Percentiles rank a stretch among this genome's conserved stretches.
Evolutionary conservation across 768 basidiomycete genomes (phyloP).

Genomic region (Mycena indigotica): DNA sequence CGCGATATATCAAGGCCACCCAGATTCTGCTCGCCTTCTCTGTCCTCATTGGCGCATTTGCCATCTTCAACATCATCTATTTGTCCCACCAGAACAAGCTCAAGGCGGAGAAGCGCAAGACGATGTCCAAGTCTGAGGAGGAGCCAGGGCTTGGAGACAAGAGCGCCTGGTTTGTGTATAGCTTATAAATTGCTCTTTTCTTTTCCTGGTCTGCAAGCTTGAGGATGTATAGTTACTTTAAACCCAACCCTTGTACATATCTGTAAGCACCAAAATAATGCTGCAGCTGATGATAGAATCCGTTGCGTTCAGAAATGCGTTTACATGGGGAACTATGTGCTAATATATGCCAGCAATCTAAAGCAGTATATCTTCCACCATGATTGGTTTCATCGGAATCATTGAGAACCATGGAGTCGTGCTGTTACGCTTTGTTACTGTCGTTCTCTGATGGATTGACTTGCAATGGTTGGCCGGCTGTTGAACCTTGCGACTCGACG

Average conservation of each 20-base stretch:
- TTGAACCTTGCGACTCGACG: too few relatives aligned
- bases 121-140: constrained; percentile 37
- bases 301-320: too few relatives aligned
- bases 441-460: too few relatives aligned
- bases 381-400: too few relatives aligned
- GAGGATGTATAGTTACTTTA: not conserved
- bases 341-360: too few relatives aligned
- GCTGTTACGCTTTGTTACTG: too few relatives aligned
- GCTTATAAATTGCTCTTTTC: constrained; percentile 15
- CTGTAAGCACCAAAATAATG: not conserved
- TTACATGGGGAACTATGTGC: too few relatives aligned
- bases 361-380: too few relatives aligned
- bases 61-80: constrained; percentile 28
- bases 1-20: constrained; percentile 39
- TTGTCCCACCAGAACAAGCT: constrained; percentile 33
- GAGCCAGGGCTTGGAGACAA: constrained; percentile 46
- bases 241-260: not conserved
- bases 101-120: constrained; percentile 42
- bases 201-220: constrained; percentile 4
- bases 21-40: constrained; percentile 27
- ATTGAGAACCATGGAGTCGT: too few relatives aligned
- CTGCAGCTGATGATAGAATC: too few relatives aligned
- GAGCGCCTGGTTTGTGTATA: constrained; percentile 59
- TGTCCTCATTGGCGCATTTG: constrained; percentile 24
- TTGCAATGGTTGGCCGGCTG: too few relatives aligned